Conservation (phyloP, 75 land plant genomes). For the Cryptomeria japonica region DNA sequence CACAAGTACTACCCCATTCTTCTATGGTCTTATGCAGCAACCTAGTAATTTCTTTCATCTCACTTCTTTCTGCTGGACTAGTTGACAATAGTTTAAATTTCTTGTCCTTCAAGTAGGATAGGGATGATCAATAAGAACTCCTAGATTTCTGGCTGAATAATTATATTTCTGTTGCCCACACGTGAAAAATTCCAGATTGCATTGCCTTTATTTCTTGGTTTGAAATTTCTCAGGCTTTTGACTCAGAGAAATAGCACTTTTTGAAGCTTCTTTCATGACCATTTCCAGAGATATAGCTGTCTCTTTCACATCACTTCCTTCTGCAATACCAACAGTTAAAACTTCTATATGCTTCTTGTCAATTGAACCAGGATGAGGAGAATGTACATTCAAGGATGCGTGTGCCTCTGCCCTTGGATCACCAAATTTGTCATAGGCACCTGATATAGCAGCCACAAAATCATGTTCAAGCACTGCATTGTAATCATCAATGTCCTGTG, state of each 20-base stretch:
- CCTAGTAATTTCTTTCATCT: background rate
- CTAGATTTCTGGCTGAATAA: background rate
- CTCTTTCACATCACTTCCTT: slow-evolving; percentile 27
- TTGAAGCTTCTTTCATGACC: slow-evolving; percentile 38
- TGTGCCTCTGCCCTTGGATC: slow-evolving; percentile 58
- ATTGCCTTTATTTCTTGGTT: slow-evolving; percentile 13
- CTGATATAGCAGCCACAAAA: slow-evolving; percentile 46
- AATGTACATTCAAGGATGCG: slow-evolving; percentile 45
- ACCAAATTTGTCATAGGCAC: slow-evolving; percentile 22
- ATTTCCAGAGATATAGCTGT: slow-evolving; percentile 24
- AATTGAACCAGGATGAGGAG: slow-evolving; percentile 24
- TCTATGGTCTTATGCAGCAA: background rate
- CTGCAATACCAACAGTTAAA: slow-evolving; percentile 59
- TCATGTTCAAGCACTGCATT: slow-evolving; percentile 20
- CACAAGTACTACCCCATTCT: background rate
- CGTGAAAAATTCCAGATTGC: background rate
- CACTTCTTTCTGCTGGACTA: background rate
- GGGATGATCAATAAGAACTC: background rate
- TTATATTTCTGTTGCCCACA: background rate
- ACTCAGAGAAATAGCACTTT: slow-evolving; percentile 24
- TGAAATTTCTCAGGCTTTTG: slow-evolving; percentile 3
- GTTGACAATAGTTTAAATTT: background rate
- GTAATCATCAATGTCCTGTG: slow-evolving; percentile 22
- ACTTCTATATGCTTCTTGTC: slow-evolving; percentile 50
- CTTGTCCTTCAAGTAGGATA: background rate